Base-by-base conservation (phyloP, 257 asterid species). In the Leonotis leonurus region DNA sequence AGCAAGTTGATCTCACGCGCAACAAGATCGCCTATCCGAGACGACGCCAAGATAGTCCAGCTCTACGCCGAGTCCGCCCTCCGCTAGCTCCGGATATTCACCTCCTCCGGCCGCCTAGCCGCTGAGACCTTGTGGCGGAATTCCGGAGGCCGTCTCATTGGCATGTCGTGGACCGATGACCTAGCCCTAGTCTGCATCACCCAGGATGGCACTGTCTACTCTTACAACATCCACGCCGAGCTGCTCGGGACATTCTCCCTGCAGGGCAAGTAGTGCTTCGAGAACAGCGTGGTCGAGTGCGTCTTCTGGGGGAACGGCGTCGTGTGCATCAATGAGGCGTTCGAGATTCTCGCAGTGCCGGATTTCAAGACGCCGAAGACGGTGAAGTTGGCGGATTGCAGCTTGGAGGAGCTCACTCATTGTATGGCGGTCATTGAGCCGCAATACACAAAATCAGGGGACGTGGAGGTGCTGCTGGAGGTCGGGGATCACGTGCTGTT, bases 351-450 rank as follows among this genome's bases (percentile, higher is more conserved):
- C n/a, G 86, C 94, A 0, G 73, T 92, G 62, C 85, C 95, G 22
- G 94, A 92, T 79, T 92, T 86, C 36, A 77, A 81, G 73, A 66
- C 69, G 56, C 95, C 89, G 6, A 78, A 71, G 56, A 75, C 85
- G 8, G 75, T 83, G 33, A 83, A 87, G 78, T 56, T 92, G 60
- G 91, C 97, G 32, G 95, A 92, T 65, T 71, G 91, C 46, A 81
- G 73, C 32, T 68, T 89, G 77, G 97, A 86, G 80, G 99, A 85
- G 63, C 77, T 80, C 51, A 97, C 96, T 4, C 81, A 77, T 67
- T 92, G 96, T 85, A 80, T 87, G 86, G 84, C 96, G 12, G 99
- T 92, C 75, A 89, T 92, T 48, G 99, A 92, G 81, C 99, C 97
- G 0, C 95, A 86, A 67, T 83, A 81, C 70, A 89, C 95, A 8